Base-by-base conservation (phyloP, 2,329 filamentous ascomycete genomes). In the Colletotrichum phormii region DNA sequence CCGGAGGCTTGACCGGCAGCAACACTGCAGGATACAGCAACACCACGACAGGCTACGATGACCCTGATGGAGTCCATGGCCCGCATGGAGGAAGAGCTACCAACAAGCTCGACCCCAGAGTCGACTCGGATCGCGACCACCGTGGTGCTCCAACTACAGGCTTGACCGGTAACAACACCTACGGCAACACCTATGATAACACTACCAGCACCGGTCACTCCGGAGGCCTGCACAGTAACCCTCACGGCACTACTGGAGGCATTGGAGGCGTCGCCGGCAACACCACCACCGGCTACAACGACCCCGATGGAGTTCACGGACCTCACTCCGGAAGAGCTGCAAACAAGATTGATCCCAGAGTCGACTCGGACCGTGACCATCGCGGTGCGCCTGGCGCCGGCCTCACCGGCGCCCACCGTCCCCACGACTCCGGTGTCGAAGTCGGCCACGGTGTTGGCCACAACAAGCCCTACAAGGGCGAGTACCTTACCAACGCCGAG, bases 51-150 rank as follows among this genome's bases (percentile, higher is more conserved):
- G 70, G 70, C 6, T 70, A 72, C 11, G 29, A 72, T 22, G 70
- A 72, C 33, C 63, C 74, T 13, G 63, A 59, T n/a, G 76, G 76
- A 11, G 81, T 75, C 5, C 76, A 75, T 54, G 80, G 83, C 18
- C 83, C 82, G 37, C 81, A 84, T 68, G 75, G 75, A 9, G 81
- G 81, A 22, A 82, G 83, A 29, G 49, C 81, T 13, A 78, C 79
- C 37, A 88, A 89, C 79, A 84, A 86, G 33, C 73, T 82, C 13
- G 87, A 89, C 75, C 87, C 87, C 24, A 81, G 86, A 22, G 82
- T 87, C 61, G 85, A 87, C 73, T 85, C 83, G 12, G 84, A 87
- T 77, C 79, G 84, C 35, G 83, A 84, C 75, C 53, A 78, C 74
- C 60, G 64, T 13, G 64, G 42, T 2, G 51, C 57, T 33, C 63